Evolutionary conservation across 148 eudicot species (phyloP).

Genomic region (Rhododendron mucronatum): DNA sequence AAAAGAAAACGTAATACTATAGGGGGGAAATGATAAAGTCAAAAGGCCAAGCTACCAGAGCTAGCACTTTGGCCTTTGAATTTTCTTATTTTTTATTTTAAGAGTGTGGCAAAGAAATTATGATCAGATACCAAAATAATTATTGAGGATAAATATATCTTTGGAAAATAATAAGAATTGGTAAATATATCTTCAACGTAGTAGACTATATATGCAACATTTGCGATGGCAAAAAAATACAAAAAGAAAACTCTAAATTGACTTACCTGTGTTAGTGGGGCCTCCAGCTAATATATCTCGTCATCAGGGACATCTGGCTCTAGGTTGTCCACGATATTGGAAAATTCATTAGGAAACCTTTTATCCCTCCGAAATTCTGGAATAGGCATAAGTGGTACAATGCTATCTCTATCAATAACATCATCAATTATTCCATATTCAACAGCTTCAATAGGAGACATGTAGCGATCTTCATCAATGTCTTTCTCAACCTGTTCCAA

Average conservation of each 20-base stretch:
- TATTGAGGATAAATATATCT: too few relatives aligned
- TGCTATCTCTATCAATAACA: constrained; percentile 70
- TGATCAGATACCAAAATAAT: too few relatives aligned
- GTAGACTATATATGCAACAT: not conserved
- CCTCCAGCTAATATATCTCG: constrained; percentile 48
- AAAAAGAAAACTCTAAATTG: not conserved
- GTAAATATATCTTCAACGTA: not conserved
- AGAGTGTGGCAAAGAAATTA: too few relatives aligned
- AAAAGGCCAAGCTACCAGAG: too few relatives aligned
- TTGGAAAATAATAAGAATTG: too few relatives aligned
- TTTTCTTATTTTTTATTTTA: too few relatives aligned
- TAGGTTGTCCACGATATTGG: constrained; percentile 52
- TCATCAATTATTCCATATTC: constrained; percentile 87
- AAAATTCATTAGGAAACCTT: constrained; percentile 37
- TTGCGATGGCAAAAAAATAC: not conserved
- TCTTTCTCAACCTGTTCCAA: constrained; percentile 73
- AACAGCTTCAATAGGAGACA: constrained; percentile 95
- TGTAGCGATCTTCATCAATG: constrained; percentile 79
- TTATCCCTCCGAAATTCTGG: constrained; percentile 51
- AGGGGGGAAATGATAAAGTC: too few relatives aligned
- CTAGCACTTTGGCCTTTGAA: too few relatives aligned
- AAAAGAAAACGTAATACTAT: too few relatives aligned
- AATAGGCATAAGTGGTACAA: constrained; percentile 73
- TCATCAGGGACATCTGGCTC: constrained; percentile 84
- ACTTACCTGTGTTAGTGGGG: constrained; percentile 2